These are phyloP conservation scores for Lasiosphaeria hispida DNA, from an alignment of 495 filamentous ascomycete species.

Conservation along the genomic window DNA sequence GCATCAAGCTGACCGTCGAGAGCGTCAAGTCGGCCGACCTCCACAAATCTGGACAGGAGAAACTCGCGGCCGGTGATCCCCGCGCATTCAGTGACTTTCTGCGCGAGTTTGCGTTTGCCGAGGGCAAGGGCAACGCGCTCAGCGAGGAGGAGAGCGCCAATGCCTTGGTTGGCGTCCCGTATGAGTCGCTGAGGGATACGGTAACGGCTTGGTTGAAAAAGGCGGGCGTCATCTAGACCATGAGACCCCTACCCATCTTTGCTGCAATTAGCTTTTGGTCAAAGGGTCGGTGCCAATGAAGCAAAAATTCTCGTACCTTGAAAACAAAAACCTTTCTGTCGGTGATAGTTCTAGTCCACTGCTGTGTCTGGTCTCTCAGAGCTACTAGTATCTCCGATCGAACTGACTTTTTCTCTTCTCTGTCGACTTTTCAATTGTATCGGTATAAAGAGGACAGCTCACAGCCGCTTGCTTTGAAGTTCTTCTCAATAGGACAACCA, in stretches of 20 bases:
- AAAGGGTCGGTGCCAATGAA: background rate
- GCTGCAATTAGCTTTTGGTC: background rate
- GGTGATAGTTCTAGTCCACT: too few species aligned
- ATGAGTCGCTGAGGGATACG: conserved; percentile 24
- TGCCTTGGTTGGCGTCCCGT: conserved; percentile 19
- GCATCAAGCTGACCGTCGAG: conserved; percentile 39
- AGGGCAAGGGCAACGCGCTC: conserved; percentile 47
- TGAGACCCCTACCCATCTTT: background rate
- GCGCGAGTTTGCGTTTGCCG: conserved; percentile 33
- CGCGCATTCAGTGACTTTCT: conserved; percentile 44
- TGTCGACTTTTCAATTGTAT: too few species aligned
- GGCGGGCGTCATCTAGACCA: background rate
- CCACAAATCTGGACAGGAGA: conserved; percentile 42
- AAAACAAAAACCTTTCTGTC: too few species aligned
- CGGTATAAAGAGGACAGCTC: too few species aligned
- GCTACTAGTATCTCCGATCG: too few species aligned
- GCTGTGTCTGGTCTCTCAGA: too few species aligned
- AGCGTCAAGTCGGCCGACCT: conserved; percentile 41
- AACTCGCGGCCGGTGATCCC: conserved; percentile 42
- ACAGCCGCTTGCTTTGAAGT: too few species aligned
- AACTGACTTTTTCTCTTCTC: too few species aligned
- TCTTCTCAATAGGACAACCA: too few species aligned
- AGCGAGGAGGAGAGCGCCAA: conserved; percentile 30
- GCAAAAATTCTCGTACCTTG: too few species aligned
- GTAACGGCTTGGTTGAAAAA: conserved; percentile 20